phyloP scores from a whole-genome alignment of 2,329 filamentous ascomycete species.

The Conoideocrella luteorostrata region DNA sequence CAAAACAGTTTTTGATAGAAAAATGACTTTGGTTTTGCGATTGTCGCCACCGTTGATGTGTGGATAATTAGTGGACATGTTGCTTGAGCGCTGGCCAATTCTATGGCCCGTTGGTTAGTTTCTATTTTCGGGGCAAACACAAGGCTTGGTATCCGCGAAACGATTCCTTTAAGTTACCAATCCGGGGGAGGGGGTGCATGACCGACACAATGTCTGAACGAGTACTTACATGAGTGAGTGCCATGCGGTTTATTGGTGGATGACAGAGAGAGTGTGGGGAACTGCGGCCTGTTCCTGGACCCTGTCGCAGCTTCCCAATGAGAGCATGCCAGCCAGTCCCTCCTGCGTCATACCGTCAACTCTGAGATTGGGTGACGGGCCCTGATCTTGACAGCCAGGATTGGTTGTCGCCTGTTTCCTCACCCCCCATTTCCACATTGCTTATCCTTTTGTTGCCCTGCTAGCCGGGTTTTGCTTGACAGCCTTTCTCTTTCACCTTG shows the following conservation, averaged over 20 bases:
- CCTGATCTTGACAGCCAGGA: too few species aligned
- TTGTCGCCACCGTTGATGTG: neutral
- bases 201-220: too few species aligned
- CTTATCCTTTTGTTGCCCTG: slow-evolving; percentile 8
- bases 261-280: neutral
- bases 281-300: slow-evolving; percentile 7
- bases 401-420: too few species aligned
- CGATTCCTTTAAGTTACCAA: too few species aligned
- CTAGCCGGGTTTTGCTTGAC: slow-evolving; percentile 7
- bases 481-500: too few species aligned
- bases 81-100: too few species aligned
- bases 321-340: slow-evolving; percentile 6
- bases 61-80: neutral
- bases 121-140: too few species aligned
- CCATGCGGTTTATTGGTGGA: too few species aligned
- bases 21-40: too few species aligned
- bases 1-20: slow-evolving; percentile 4
- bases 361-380: neutral
- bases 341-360: slow-evolving; percentile 13
- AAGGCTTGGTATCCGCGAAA: too few species aligned
- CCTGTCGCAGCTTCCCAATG: slow-evolving; percentile 7
- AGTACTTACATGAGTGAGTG: neutral
- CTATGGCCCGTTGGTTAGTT: too few species aligned
- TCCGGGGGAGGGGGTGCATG: too few species aligned
- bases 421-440: slow-evolving; percentile 1